Base-by-base conservation (phyloP, 108 stramenopile species). In the Cyclostephanos invisitatus region DNA sequence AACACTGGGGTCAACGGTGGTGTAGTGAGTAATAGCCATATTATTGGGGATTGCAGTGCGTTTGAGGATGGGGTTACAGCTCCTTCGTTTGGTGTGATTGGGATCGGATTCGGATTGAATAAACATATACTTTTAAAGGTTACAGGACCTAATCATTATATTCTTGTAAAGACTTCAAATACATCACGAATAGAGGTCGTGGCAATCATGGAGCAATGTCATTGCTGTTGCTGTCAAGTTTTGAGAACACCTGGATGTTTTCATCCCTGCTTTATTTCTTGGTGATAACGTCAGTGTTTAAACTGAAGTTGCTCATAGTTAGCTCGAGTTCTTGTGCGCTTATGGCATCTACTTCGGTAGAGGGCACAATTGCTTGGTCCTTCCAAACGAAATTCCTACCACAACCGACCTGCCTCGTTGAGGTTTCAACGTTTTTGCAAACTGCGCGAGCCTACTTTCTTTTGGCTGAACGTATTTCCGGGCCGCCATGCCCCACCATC, bases 311-410 rank as follows among this genome's bases (percentile, higher is more conserved):
- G 21, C 20, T 18, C 0, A 64, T 51, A 18, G 64, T 57, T 44
- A 56, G 25, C 37, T 56, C 53, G 24, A 73, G 62, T 38, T 73
- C 63, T 27, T 73, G 72, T 22, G 63, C 64, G 25, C 55, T 73
- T 10, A 73, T 35, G 15, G 72, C 36, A 49, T 73, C 72, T 21
- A 73, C 63, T 54, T 73, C 72, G 8, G 61, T 10, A 46, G 25
- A 18, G 18, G 72, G 48, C 27, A 73, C 9, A 32, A 73, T 73
- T 21, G 72, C 72, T 28, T 73, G 72, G 55, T 56, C 55, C 63
- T 73, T 73, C 72, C 72, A 73, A 40, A 55, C 55, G 40, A 73
- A 63, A 7, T 29, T 40, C 11, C 21, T 62, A 17, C 63, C 63
- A 35, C 72, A 73, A 18, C 72, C 72, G 18, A 73, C 62, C 37